A percentile compares a stretch with the other conserved stretches of the same genome.
Evolutionary conservation across 192 early-diverging fungal genomes (phyloP).

Genomic region (Coemansia sp.): DNA sequence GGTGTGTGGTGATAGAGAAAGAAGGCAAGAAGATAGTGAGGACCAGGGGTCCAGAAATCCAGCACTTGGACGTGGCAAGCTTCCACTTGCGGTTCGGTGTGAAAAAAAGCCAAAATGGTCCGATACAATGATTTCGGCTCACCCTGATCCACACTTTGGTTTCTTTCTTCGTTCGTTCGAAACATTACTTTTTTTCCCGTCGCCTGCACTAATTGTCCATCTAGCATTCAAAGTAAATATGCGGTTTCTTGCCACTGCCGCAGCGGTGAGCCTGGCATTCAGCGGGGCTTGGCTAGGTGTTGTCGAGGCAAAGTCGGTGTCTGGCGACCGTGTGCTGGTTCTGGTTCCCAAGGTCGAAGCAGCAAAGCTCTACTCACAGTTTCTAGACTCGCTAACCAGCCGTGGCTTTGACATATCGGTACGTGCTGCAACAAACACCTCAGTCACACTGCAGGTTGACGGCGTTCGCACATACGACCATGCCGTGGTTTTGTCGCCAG

Average conservation of each 20-base stretch:
- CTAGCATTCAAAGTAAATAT: slow-evolving; percentile 16
- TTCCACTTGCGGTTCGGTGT: background rate
- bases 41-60: background rate
- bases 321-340: slow-evolving; percentile 69
- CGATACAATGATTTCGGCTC: background rate
- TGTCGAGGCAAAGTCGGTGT: slow-evolving; percentile 62
- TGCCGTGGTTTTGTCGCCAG: slow-evolving; percentile 79
- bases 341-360: slow-evolving; percentile 62
- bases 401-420: slow-evolving; percentile 59
- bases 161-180: background rate
- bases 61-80: background rate
- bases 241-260: slow-evolving; percentile 21
- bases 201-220: background rate
- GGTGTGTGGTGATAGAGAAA: background rate
- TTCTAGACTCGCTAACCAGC: slow-evolving; percentile 62
- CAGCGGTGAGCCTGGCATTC: slow-evolving; percentile 17
- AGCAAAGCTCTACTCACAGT: slow-evolving; percentile 43
- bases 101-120: background rate
- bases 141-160: background rate
- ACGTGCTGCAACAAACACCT: slow-evolving; percentile 58
- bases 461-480: slow-evolving; percentile 76
- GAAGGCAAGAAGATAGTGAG: slow-evolving; percentile 3
- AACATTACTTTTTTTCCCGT: background rate
- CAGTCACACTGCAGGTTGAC: slow-evolving; percentile 62
- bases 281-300: slow-evolving; percentile 17